Base-by-base conservation (phyloP, 2,329 filamentous ascomycete species). In the Emmonsia crescens region DNA sequence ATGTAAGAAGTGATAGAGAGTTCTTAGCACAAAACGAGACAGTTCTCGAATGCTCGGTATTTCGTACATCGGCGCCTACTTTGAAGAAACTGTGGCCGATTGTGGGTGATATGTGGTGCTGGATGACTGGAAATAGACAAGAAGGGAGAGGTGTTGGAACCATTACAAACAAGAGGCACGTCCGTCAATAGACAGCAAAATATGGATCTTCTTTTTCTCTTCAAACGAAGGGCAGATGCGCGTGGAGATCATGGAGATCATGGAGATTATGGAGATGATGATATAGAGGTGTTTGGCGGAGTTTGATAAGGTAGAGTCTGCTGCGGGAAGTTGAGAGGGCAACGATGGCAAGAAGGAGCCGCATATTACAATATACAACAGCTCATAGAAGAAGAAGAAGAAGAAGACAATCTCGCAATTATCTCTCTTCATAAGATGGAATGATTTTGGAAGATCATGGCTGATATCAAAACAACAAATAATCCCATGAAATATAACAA, bases 71-170 rank as follows among this genome's bases (percentile, higher is more conserved):
- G 5, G 29, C 51, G 5, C 51, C 31, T 33, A 6, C 19, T 19
- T 55, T 55, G 51, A 55, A 55, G n/a, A 36, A 36, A 55, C n/a
- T n/a, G 16, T 55, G 51, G 19, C 51, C 51, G n/a, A 55, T 55
- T 21, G 4, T 55, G 31, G 51, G 51, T 21, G 19, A 19, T n/a
- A 21, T 16, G 19, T 55, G 29, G 31, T 55, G 31, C 38, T 55
- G 19, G 19, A 21, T 55, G 27, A 55, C 31, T 10, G 51, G 51
- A 24, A 55, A 55, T n/a, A 55, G 31, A 38, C 51, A 55, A n/a
- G 31, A 31, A 24, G 29, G n/a, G n/a, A 24, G 51, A 12, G 51
- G 6, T 38, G 51, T 24, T 5, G 19, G 16, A 21, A 38, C n/a
- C 51, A 55, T 55, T 24, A 55, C 31, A 55, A 55, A 38, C 16